Evolutionary conservation across 225 moss, liverwort and hornwort species (phyloP), one percentile per base, ranked within the genome.

Genomic region (Pseudoscleropodium purum): DNA sequence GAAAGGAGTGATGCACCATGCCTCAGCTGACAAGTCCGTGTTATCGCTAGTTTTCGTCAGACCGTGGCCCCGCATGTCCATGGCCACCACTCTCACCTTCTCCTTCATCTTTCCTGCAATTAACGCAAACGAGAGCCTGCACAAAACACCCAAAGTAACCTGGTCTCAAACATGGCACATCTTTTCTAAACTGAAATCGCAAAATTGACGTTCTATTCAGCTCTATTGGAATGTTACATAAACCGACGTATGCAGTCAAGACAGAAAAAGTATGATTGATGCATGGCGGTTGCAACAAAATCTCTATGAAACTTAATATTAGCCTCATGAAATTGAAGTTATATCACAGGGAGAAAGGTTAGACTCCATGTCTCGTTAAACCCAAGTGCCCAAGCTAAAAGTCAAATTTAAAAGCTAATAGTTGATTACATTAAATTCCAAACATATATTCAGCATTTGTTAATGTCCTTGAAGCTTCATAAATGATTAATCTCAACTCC

Each of bases 41-140:
- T 96, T 95, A 85, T 97, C 89, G 67, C 92, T 92, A 83, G 97
- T 96, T 75, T 87, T 91, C 86, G 99, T 92, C 86, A 93, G 91
- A 75, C 99, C 99, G 91, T 99, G 99, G 75, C 99, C 97, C 86
- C 99, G 92, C 95, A 97, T 94, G 85, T 99, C 99, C 94, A 99
- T 92, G 77, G 99, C 95, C 91, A 97, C 97, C 87, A 99, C 96
- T 90, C 97, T 93, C 64, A 96, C 97, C 93, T 97, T 99, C 87
- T 97, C 96, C 89, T 97, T 99, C 97, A 99, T 96, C 90, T 94
- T 96, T 82, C 94, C 95, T 26, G 99, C 97, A 74, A 94, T 95
- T 89, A 97, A 92, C 83, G 97, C 97, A 90, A 99, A 99, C 30
- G 99, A 99, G 76, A 99, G 93, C 75, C 99, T 99, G 93, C 91